Base-by-base conservation (phyloP, 257 asterid species). In the Euphrasia confusa region DNA sequence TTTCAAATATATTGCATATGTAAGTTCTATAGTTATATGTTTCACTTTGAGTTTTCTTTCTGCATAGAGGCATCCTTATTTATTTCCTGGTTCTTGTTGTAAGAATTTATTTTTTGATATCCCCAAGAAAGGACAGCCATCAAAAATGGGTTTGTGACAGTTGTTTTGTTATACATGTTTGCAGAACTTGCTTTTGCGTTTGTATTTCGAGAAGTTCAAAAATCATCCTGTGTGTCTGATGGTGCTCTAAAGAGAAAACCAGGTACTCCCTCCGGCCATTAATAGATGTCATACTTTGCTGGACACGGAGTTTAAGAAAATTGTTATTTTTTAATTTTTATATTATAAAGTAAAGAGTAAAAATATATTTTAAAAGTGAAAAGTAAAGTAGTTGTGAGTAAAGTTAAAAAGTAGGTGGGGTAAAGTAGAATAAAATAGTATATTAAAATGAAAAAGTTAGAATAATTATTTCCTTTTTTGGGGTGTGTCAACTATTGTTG, bases 151-250 rank as follows among this genome's bases (percentile, higher is more conserved):
- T 45, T 3, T 37, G 18, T 61, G 62, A 63, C 57, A 68, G 66
- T 15, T 42, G 60, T 42, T 53, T 70, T 71, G 47, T 77, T 58
- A 7, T 63, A 58, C 78, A 35, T 68, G 54, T 52, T 64, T 74
- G 60, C 86, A 93, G 99, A 81, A 55, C 78, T 53, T 71, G 95
- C 97, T 33, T 82, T 66, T 82, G 97, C 97, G 62, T 93, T 85
- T 83, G 99, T 93, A 60, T 93, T 74, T 72, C 94, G 97, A 59
- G 99, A 93, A 79, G 87, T 81, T 68, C 73, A 69, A 63, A 75
- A 65, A 58, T 66, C 78, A 40, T 35, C 79, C 61, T 49, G 65
- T 66, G 50, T 63, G 35, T 61, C 71, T 61, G 95, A 81, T 68
- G 73, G 79, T 32, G 57, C 66, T 62, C 71, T 87, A 62, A 89